Base-by-base conservation (phyloP, 179 eudicot species). In the Silene coronaria region DNA sequence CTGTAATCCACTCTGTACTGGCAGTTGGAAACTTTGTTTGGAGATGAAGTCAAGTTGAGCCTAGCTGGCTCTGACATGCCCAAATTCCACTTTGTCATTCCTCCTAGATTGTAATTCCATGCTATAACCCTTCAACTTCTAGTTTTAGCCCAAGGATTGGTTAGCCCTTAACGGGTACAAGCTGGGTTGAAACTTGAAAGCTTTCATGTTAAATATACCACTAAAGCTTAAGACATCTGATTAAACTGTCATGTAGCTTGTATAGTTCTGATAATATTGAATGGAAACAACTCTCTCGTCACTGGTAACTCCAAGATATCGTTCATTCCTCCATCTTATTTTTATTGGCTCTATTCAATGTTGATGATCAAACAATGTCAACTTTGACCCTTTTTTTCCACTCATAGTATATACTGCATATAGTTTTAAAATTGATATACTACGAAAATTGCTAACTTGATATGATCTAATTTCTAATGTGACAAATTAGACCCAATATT, bases 41-140 rank as follows among this genome's bases (percentile, higher is more conserved):
- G 53, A 19, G 28, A 42, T 67, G 71, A 67, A 67, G 27, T n/a
- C 27, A 11, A 38, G 53, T 22, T 36, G 70, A 66, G 48, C 26
- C 34, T 66, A 66, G 48, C 22, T 17, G 46, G 70, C 70, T 66
- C 48, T 30, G 48, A 66, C 48, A 30, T 34, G 26, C 55, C 71
- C 71, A n/a, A n/a, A n/a, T 38, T 67, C 16, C 19, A 21, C 24
- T 30, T 34, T 66, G 48, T 22, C 46, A 66, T 34, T 34, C 46
- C 19, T 14, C 42, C 23, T 70, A 16, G 48, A 30, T 22, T 70
- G 36, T 48, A 14, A 45, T 14, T 70, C 12, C 61, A 26, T 69
- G 73, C 38, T 26, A 21, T 26, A 23, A 16, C 22, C 27, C 51
- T 69, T 42, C 13, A 69, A 42, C 16, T 69, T 32, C 46, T 69